Conservation (phyloP, 805 yeast species). For the Candida chilensis region DNA sequence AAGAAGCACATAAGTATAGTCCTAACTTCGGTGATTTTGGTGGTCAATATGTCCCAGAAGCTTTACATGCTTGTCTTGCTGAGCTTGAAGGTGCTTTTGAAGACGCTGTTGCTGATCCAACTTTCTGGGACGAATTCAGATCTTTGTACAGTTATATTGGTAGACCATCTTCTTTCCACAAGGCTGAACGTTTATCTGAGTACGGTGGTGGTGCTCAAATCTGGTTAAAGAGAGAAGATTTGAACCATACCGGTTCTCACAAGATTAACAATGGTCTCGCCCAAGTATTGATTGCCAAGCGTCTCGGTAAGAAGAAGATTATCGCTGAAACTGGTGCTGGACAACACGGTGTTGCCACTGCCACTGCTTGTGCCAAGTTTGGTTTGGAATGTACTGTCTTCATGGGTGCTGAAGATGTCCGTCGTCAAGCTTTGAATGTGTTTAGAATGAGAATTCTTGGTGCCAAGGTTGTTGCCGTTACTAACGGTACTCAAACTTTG, state of each 20-base stretch:
- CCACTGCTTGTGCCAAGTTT: conserved; percentile 87
- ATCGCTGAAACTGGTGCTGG: conserved; percentile 94
- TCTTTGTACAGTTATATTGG: conserved; percentile 88
- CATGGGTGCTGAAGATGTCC: conserved; percentile 99
- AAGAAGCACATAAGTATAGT: conserved; percentile 57
- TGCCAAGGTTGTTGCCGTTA: conserved; percentile 89
- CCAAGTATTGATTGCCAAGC: conserved; percentile 70
- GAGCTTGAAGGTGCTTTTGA: conserved; percentile 88
- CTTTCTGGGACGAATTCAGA: conserved; percentile 89
- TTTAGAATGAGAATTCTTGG: conserved; percentile 96
- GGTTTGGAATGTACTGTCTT: conserved; percentile 90
- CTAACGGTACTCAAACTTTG: conserved; percentile 90
- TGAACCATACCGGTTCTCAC: conserved; percentile 85
- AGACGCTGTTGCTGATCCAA: conserved; percentile 79
- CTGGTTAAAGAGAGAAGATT: conserved; percentile 97
- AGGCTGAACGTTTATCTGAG: conserved; percentile 84
- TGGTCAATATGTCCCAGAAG: conserved; percentile 98
- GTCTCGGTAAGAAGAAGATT: conserved; percentile 68
- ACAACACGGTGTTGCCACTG: conserved; percentile 90
- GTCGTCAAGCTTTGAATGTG: conserved; percentile 96
- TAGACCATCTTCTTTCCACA: conserved; percentile 89
- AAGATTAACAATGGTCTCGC: conserved; percentile 81
- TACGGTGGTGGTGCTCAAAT: conserved; percentile 91
- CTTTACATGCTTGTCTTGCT: conserved; percentile 80
- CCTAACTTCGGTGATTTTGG: conserved; percentile 93